Percentiles rank a stretch among this genome's conserved stretches.
Conservation (phyloP, 768 basidiomycete genomes). For the Phanerodontia chrysosporium region DNA sequence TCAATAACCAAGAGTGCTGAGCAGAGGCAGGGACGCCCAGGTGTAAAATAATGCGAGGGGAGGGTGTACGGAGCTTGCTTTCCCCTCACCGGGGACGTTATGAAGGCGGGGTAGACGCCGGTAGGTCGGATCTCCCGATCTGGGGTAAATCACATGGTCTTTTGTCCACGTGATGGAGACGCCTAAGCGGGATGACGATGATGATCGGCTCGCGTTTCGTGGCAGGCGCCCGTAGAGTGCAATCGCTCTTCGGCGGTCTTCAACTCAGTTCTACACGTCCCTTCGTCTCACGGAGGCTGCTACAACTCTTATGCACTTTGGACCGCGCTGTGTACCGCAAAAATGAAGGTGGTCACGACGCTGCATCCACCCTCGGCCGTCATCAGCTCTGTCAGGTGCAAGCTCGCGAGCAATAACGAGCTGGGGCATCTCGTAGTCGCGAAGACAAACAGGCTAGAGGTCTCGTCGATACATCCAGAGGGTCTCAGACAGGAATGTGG, state of each 20-base stretch:
- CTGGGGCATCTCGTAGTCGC: constrained; percentile 66
- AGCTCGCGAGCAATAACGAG: constrained; percentile 43
- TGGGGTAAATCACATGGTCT: constrained; percentile 2
- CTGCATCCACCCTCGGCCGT: constrained; percentile 78
- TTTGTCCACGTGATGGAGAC: neutral
- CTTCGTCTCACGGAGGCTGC: too few relatives aligned
- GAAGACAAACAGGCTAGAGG: constrained; percentile 61
- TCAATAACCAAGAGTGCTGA: neutral
- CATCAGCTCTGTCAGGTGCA: constrained; percentile 62
- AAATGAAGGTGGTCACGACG: constrained; percentile 62
- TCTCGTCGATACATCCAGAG: constrained; percentile 59
- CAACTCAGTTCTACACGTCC: too few relatives aligned
- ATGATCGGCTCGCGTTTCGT: neutral
- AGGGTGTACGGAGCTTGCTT: neutral
- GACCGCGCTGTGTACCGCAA: neutral
- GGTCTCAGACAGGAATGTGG: constrained; percentile 55
- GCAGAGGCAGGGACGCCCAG: neutral
- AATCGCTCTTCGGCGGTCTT: neutral
- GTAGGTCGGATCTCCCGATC: neutral
- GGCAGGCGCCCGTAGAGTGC: neutral
- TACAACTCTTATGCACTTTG: neutral
- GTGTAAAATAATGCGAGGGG: neutral
- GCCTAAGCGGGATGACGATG: neutral
- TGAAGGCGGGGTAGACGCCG: neutral
- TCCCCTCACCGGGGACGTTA: neutral